A percentile compares a stretch with the other conserved stretches of the same genome.
These are phyloP conservation scores for Sporothrix luriei DNA, from an alignment of 2,329 filamentous ascomycete species.

Conservation along the genomic window DNA sequence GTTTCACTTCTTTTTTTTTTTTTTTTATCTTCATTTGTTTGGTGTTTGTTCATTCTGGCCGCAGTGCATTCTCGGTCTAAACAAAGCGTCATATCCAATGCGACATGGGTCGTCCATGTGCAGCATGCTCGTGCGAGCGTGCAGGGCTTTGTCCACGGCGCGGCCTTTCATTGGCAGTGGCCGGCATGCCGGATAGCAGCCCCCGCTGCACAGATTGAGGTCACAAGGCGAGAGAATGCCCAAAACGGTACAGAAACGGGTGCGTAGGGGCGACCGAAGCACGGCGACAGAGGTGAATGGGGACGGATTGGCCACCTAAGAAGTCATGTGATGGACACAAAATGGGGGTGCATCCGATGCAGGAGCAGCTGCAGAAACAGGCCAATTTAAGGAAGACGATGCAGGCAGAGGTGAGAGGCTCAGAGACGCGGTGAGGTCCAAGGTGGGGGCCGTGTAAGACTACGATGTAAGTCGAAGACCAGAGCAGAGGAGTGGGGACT, in stretches of 20 bases:
- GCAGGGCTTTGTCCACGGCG: background rate
- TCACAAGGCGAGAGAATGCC: constrained; percentile 19
- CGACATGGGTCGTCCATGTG: background rate
- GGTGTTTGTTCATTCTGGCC: background rate
- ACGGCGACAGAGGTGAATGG: background rate
- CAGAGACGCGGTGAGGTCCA: constrained; percentile 20
- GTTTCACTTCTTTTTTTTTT: too few species aligned
- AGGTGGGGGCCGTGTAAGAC: constrained; percentile 17
- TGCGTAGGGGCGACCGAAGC: background rate
- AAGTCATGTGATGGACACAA: constrained; percentile 10
- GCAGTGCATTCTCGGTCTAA: background rate
- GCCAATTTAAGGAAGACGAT: background rate
- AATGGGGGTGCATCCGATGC: constrained; percentile 30
- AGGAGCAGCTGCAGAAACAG: constrained; percentile 26
- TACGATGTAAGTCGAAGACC: constrained; percentile 7
- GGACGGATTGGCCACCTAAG: background rate
- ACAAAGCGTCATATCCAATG: background rate
- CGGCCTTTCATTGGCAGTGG: constrained; percentile 14
- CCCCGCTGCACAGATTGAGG: constrained; percentile 9
- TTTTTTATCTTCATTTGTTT: too few species aligned
- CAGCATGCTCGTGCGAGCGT: background rate
- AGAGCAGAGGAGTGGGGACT: background rate
- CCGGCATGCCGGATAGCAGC: background rate
- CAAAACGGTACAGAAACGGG: background rate
- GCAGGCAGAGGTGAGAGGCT: constrained; percentile 13